Conservation (phyloP, 1,139 yeast species). For the Debaryomycetaceae sp. region DNA sequence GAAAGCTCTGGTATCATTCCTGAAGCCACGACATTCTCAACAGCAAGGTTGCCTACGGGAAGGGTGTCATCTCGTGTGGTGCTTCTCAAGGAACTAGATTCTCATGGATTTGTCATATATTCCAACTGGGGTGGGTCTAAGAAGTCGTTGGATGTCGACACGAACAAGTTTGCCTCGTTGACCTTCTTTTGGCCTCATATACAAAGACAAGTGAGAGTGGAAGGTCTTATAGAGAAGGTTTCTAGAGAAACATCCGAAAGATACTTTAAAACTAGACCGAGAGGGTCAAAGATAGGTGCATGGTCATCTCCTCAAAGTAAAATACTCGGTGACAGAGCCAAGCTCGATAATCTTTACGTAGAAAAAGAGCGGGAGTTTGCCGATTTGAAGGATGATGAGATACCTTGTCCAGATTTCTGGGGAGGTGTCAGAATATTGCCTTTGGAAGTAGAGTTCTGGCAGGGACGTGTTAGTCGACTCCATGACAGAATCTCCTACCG, state of each 20-base stretch:
- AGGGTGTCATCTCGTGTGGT: constrained; percentile 82
- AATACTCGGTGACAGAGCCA: constrained; percentile 53
- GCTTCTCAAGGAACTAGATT: constrained; percentile 83
- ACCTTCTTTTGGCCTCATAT: constrained; percentile 91
- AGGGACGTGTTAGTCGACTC: constrained; percentile 84
- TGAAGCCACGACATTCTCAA: constrained; percentile 76
- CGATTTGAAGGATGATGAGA: constrained; percentile 50
- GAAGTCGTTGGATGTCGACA: constrained; percentile 64
- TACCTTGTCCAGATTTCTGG: constrained; percentile 94
- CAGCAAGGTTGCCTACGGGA: constrained; percentile 86
- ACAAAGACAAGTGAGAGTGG: constrained; percentile 91
- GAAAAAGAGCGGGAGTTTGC: constrained; percentile 56
- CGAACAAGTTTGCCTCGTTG: constrained; percentile 77
- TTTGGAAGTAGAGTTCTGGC: constrained; percentile 93
- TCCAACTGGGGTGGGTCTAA: constrained; percentile 90
- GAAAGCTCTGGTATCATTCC: constrained; percentile 55
- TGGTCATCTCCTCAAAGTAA: constrained; percentile 93
- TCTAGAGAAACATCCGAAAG: constrained; percentile 69
- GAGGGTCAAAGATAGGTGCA: constrained; percentile 92
- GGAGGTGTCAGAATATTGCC: constrained; percentile 92
- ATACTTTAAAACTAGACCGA: constrained; percentile 83
- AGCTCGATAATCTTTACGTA: constrained; percentile 53
- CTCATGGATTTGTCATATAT: constrained; percentile 80
- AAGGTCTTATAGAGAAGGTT: constrained; percentile 77
- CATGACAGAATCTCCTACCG: constrained; percentile 86